Base-by-base conservation (phyloP, 2,329 filamentous ascomycete species). In the Paecilomyces variotii region DNA sequence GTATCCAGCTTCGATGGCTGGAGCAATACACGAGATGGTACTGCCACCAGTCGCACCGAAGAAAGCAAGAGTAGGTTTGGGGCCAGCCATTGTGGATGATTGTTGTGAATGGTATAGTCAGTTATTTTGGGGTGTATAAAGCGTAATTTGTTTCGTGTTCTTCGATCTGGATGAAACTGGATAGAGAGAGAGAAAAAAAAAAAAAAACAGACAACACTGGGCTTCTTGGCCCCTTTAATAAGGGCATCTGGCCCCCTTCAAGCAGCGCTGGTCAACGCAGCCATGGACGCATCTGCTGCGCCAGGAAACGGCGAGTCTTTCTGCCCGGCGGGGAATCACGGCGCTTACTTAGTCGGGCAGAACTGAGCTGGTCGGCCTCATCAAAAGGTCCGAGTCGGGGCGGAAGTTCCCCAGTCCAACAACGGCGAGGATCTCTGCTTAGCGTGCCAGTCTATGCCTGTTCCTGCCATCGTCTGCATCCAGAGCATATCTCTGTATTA, bases 1-100 rank as follows among this genome's bases (percentile, higher is more conserved):
- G 66, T 79, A 72, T 55, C 77, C 77, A 5, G 74, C 75, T 32
- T 73, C 68, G 53, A 83, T 72, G 3, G 79, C 70, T 14, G 68
- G 67, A 25, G 73, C 74, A n/a, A 82, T 75, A 52, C 74, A 73
- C 25, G 74, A 63, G 53, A 76, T 69, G 39, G 74, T 72, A 60
- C 75, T 76, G 54, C 79, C 81, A 57, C 78, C 79, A 24, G 80
- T 82, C 19, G 79, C 79, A 51, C 80, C 81, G 61, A 83, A 77
- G 70, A 82, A 81, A 35, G 79, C 77, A 56, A 82, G 64, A 27
- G 74, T 77, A 53, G 60, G 68, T 60, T 57, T 67, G 6, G 11
- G 19, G 53, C 14, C n/a, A n/a, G 10, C 27, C 53, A 54, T 54
- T 12, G 28, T 35, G 51, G 51, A 27, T 19, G 5, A 45, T n/a